Conservation (phyloP, 192 early-diverging fungal species). For the Linderina pennispora region DNA sequence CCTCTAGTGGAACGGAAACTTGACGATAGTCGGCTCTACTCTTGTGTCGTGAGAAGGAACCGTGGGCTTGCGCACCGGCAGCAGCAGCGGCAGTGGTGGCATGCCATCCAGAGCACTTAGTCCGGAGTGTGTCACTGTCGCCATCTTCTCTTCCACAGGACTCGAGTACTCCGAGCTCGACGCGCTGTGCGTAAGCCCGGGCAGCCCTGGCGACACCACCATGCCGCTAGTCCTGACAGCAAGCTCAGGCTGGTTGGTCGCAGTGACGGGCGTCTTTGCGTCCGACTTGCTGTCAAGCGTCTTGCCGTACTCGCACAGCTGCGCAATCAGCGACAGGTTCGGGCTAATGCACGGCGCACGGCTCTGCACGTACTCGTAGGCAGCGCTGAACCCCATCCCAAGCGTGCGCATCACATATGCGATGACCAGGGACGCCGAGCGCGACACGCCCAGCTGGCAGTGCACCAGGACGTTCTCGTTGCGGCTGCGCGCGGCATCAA, state of each 20-base stretch:
- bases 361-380: conserved; percentile 72
- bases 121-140: too few relatives aligned
- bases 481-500: conserved; percentile 51
- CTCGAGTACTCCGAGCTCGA: conserved; percentile 17
- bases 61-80: background rate
- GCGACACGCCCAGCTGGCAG: conserved; percentile 85
- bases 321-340: conserved; percentile 73
- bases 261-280: too few relatives aligned
- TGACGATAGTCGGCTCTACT: too few relatives aligned
- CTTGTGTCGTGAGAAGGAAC: too few relatives aligned
- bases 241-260: too few relatives aligned
- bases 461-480: conserved; percentile 68
- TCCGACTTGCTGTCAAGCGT: conserved; percentile 13
- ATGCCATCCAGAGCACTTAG: background rate
- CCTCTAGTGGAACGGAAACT: too few relatives aligned
- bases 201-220: background rate
- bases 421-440: conserved; percentile 80
- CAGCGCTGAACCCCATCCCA: conserved; percentile 49
- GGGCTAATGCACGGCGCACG: conserved; percentile 71
- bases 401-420: conserved; percentile 81
- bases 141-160: conserved; percentile 3
- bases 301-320: conserved; percentile 69
- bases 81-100: background rate
- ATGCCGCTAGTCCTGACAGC: too few relatives aligned
- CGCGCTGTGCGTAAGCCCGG: conserved; percentile 1